Evolutionary conservation across 352 stramenopile genomes (phyloP).

Genomic region (Phytophthora cactorum): DNA sequence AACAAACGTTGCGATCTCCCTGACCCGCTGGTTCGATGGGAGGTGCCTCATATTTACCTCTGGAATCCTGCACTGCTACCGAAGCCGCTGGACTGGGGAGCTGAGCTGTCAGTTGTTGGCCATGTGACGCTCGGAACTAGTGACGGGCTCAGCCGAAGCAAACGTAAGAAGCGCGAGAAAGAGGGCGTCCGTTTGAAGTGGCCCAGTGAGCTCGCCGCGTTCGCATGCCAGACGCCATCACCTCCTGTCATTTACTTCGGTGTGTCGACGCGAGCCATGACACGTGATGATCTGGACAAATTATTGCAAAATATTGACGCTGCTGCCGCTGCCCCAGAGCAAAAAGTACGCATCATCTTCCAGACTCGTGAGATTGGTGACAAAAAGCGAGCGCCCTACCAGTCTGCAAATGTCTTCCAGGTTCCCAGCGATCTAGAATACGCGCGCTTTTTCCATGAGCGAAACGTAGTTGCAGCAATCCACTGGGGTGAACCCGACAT

Average conservation of each 20-base stretch:
- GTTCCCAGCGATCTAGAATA: conserved; percentile 52
- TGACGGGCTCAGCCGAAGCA: conserved; percentile 27
- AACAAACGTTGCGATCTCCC: conserved; percentile 30
- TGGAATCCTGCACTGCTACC: conserved; percentile 48
- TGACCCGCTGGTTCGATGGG: conserved; percentile 40
- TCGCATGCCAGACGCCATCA: conserved; percentile 26
- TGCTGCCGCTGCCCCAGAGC: conserved; percentile 20
- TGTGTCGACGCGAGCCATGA: conserved; percentile 41
- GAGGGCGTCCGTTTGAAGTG: conserved; percentile 25
- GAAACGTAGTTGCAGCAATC: conserved; percentile 70
- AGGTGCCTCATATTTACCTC: conserved; percentile 57
- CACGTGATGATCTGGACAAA: conserved; percentile 30
- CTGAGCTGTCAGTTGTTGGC: conserved; percentile 45
- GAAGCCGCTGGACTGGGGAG: conserved; percentile 51
- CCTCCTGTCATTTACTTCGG: conserved; percentile 53
- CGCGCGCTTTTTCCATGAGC: conserved; percentile 78
- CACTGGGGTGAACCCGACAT: conserved; percentile 79
- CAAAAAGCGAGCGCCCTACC: conserved; percentile 16
- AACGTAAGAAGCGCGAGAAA: conserved; percentile 23
- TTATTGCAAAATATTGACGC: conserved; percentile 44
- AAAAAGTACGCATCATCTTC: conserved; percentile 54
- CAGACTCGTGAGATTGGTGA: conserved; percentile 42
- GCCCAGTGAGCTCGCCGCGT: conserved; percentile 11
- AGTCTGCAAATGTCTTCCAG: conserved; percentile 33
- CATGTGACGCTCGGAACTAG: conserved; percentile 32